Conservation (phyloP, 75 land plant genomes). For the Azolla pinnata region DNA sequence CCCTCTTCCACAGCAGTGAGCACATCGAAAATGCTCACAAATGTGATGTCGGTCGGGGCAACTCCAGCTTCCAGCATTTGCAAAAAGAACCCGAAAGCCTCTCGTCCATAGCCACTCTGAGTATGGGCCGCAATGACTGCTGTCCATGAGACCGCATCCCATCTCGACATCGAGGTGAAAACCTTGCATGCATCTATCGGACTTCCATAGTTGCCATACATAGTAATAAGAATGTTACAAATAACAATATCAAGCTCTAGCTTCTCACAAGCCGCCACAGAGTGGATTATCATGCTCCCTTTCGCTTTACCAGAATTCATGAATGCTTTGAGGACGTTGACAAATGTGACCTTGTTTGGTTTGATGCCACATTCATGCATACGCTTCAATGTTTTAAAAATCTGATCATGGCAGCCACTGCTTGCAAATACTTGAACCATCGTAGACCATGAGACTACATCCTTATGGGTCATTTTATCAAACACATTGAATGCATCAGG, state of each 20-base stretch:
- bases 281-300: background rate
- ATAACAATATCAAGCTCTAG: background rate
- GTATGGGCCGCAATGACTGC: slow-evolving; percentile 5
- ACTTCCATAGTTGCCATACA: slow-evolving; percentile 8
- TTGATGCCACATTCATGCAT: background rate
- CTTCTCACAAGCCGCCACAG: background rate
- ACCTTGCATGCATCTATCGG: background rate
- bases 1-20: slow-evolving; percentile 2
- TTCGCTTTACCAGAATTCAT: background rate
- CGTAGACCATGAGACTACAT: slow-evolving; percentile 8
- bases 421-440: slow-evolving; percentile 1
- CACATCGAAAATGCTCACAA: background rate
- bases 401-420: background rate
- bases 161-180: background rate
- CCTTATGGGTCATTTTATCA: background rate
- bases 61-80: slow-evolving; percentile 8
- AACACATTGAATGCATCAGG: slow-evolving; percentile 4
- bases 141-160: slow-evolving; percentile 9
- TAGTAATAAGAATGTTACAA: background rate
- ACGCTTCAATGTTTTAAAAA: background rate
- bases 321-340: slow-evolving; percentile 5
- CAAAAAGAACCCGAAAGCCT: background rate
- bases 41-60: slow-evolving; percentile 1
- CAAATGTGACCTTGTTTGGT: slow-evolving; percentile 1
- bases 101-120: slow-evolving; percentile 1